These are phyloP conservation scores for Tausonia pullulans DNA, from an alignment of 1,284 basidiomycete genomes.

Conservation along the genomic window DNA sequence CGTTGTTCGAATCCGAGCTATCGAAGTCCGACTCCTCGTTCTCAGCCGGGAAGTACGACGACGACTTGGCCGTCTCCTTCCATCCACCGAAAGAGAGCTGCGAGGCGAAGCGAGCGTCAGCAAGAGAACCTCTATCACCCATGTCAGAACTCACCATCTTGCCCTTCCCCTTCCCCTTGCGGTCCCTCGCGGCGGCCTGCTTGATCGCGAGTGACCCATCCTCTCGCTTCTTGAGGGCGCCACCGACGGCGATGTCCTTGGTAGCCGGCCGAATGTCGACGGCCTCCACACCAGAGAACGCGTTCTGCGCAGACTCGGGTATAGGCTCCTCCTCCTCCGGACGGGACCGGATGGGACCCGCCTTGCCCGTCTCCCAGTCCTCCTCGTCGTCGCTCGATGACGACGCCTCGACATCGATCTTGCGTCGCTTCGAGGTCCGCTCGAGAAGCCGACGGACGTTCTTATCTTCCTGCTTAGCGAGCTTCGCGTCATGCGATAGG, in stretches of 20 bases:
- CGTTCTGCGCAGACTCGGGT: not conserved
- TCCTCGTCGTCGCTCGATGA: conserved; percentile 32
- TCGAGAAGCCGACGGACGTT: conserved; percentile 44
- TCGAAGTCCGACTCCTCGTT: conserved; percentile 26
- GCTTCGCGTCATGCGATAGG: conserved; percentile 47
- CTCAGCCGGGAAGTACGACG: conserved; percentile 20
- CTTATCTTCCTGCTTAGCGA: conserved; percentile 50
- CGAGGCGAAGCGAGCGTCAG: not conserved
- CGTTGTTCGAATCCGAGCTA: conserved; percentile 22
- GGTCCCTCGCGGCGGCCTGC: conserved; percentile 4
- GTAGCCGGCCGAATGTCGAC: not conserved
- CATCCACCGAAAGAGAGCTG: conserved; percentile 6
- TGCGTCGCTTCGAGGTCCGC: conserved; percentile 32
- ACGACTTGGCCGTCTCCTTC: not conserved
- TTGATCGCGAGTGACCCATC: not conserved
- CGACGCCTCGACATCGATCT: conserved; percentile 5
- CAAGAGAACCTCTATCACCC: too few species aligned
- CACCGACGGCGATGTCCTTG: conserved; percentile 2
- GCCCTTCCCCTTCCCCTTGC: conserved; percentile 5
- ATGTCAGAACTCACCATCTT: conserved; percentile 3
- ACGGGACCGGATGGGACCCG: not conserved
- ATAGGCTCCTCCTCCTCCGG: conserved; percentile 8
- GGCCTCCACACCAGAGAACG: conserved; percentile 1
- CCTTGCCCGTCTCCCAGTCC: conserved; percentile 28
- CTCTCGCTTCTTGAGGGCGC: conserved; percentile 10